These are phyloP conservation scores for Cymbopogon flexuosus DNA, from an alignment of 202 grass and related monocot species.

Conservation along the genomic window DNA sequence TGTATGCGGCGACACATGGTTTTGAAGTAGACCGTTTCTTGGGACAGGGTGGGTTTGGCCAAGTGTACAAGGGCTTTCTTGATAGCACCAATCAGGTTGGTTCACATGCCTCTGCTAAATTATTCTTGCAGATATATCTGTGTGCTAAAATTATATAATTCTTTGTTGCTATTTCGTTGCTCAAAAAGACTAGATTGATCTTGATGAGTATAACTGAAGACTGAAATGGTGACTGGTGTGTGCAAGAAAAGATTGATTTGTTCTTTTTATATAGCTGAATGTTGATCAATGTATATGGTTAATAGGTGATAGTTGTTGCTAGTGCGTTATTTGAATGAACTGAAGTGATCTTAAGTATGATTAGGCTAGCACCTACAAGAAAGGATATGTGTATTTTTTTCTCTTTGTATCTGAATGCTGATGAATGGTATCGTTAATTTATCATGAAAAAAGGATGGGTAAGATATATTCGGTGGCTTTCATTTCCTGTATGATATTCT, in stretches of 20 bases:
- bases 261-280: no score
- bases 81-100: constrained; percentile 56
- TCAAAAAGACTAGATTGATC: not conserved
- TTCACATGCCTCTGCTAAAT: constrained; percentile 5
- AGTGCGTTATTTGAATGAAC: not conserved
- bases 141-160: not conserved
- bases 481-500: constrained; percentile 28
- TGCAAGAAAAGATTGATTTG: not conserved
- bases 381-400: not conserved
- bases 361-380: not conserved
- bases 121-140: not conserved
- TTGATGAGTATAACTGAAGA: not conserved
- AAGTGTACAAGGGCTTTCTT: constrained; percentile 65
- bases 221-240: not conserved
- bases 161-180: not conserved
- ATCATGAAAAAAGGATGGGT: constrained; percentile 12
- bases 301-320: not conserved
- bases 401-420: not conserved
- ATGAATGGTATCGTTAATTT: not conserved
- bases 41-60: constrained; percentile 78
- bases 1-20: constrained; percentile 46
- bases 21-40: constrained; percentile 54
- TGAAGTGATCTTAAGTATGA: not conserved
- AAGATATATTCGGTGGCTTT: constrained; percentile 1
- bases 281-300: no score